Evolutionary conservation across 2,329 filamentous ascomycete species (phyloP).

Genomic region (Fusarium stilboides): DNA sequence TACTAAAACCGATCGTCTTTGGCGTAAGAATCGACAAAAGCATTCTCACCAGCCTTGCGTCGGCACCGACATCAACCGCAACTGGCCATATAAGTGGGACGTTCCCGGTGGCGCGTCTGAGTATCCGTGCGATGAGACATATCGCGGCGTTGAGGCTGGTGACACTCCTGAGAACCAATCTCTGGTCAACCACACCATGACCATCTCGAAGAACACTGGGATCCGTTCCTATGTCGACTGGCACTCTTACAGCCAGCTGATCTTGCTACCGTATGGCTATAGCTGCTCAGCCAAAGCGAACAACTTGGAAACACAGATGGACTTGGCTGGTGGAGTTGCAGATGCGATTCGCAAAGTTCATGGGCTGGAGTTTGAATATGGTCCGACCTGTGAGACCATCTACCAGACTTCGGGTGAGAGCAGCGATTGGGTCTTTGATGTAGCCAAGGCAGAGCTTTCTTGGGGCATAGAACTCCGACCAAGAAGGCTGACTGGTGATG

Average conservation of each 20-base stretch:
- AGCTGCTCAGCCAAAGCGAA: conserved; percentile 64
- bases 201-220: conserved; percentile 57
- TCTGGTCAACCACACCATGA: conserved; percentile 57
- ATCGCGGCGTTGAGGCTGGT: conserved; percentile 59
- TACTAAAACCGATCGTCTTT: conserved; percentile 66
- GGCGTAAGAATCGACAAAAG: conserved; percentile 72
- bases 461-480: conserved; percentile 60
- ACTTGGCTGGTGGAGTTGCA: conserved; percentile 64
- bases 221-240: conserved; percentile 76
- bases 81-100: conserved; percentile 71
- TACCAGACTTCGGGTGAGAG: conserved; percentile 68
- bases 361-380: conserved; percentile 59
- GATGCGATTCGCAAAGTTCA: conserved; percentile 65
- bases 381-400: conserved; percentile 73
- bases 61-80: conserved; percentile 72
- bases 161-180: conserved; percentile 67
- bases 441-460: conserved; percentile 59
- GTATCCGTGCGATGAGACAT: conserved; percentile 67
- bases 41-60: conserved; percentile 59
- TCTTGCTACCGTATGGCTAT: conserved; percentile 73
- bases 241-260: conserved; percentile 74
- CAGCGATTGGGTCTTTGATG: conserved; percentile 63
- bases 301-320: conserved; percentile 64
- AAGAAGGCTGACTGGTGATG: conserved; percentile 48
- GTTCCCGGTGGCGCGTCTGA: conserved; percentile 65